These are phyloP conservation scores for Neurospora sp. DNA, from an alignment of 495 filamentous ascomycete genomes.

Conservation along the genomic window DNA sequence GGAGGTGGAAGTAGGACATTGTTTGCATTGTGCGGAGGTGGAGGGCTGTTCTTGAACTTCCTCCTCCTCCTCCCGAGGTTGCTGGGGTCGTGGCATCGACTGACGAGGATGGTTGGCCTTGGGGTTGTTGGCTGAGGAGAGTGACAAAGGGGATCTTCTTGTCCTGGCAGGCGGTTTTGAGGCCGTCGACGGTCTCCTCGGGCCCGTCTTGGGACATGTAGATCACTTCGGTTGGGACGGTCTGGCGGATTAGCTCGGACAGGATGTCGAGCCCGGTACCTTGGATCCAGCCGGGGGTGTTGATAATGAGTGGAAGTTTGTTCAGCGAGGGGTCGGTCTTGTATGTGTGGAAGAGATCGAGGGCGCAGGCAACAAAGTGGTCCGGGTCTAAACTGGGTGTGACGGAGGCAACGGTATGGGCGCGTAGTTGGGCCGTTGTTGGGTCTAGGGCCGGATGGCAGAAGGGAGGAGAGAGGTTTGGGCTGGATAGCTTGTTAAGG, in stretches of 20 bases:
- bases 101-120: conserved; percentile 7
- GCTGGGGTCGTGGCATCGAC: conserved; percentile 47
- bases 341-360: conserved; percentile 61
- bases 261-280: conserved; percentile 65
- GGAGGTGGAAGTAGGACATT: conserved; percentile 67
- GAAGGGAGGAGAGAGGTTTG: conserved; percentile 66
- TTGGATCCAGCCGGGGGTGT: conserved; percentile 76
- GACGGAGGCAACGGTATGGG: conserved; percentile 63
- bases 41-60: conserved; percentile 47
- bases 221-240: conserved; percentile 49
- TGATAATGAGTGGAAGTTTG: conserved; percentile 59
- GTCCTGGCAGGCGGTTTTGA: conserved; percentile 29
- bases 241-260: conserved; percentile 45
- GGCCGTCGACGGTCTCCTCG: conserved; percentile 49
- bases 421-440: conserved; percentile 30
- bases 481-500: conserved; percentile 51
- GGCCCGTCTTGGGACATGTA: conserved; percentile 69
- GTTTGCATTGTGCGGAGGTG: conserved; percentile 71
- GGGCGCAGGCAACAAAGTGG: conserved; percentile 56
- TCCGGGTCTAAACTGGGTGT: conserved; percentile 61
- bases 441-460: conserved; percentile 47
- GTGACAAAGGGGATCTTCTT: conserved; percentile 25
- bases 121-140: conserved; percentile 42
- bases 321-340: conserved; percentile 23
- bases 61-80: not conserved